These are phyloP conservation scores for Catunica adiposa DNA, from an alignment of 2,329 filamentous ascomycete genomes.

Conservation along the genomic window DNA sequence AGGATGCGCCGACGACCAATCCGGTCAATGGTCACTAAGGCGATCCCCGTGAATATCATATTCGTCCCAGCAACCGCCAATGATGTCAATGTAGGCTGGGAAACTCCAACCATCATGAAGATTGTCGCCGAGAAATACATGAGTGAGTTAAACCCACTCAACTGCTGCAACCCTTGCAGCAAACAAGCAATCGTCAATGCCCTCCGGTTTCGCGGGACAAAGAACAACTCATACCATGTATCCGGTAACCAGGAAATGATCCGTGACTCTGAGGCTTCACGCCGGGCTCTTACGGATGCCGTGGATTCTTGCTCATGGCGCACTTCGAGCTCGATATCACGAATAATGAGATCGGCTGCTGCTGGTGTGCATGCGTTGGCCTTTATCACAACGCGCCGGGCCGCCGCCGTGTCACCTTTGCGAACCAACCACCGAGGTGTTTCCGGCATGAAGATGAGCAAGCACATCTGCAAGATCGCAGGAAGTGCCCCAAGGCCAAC, in stretches of 20 bases:
- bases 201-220: conserved; percentile 47
- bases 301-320: conserved; percentile 42
- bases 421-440: conserved; percentile 77
- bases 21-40: conserved; percentile 60
- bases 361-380: conserved; percentile 25
- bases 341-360: conserved; percentile 43
- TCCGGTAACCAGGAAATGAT: conserved; percentile 3
- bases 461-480: conserved; percentile 49
- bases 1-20: conserved; percentile 67
- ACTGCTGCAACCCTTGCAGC: conserved; percentile 72
- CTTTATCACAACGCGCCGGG: conserved; percentile 50
- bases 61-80: conserved; percentile 71
- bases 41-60: conserved; percentile 60
- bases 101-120: conserved; percentile 61
- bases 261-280: conserved; percentile 24
- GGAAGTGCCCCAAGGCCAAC: conserved; percentile 72
- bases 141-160: conserved; percentile 78
- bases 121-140: conserved; percentile 88
- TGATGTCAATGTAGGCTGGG: conserved; percentile 61
- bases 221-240: conserved; percentile 35
- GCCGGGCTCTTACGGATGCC: conserved; percentile 23
- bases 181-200: conserved; percentile 74
- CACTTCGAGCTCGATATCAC: conserved; percentile 57
- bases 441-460: conserved; percentile 65
- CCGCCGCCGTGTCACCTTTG: conserved; percentile 43